These are phyloP conservation scores for Gaeumannomyces tritici DNA, from an alignment of 2,329 filamentous ascomycete genomes.

Conservation along the genomic window DNA sequence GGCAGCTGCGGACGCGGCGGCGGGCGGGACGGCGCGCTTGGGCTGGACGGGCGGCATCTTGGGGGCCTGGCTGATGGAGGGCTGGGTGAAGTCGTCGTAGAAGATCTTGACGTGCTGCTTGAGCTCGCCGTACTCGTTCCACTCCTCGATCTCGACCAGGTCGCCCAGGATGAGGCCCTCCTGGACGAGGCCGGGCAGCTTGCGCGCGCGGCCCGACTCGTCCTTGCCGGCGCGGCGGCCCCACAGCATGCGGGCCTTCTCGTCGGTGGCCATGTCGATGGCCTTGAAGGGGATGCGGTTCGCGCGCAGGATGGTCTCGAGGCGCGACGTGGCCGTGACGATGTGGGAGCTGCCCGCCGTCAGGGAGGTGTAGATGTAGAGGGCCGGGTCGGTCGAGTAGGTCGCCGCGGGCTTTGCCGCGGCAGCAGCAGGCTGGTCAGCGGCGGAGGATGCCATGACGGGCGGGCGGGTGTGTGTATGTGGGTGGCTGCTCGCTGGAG, in stretches of 20 bases:
- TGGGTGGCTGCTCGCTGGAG: too few species aligned
- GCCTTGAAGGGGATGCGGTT: conserved; percentile 92
- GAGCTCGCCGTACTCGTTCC: conserved; percentile 97
- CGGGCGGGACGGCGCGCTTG: conserved; percentile 22
- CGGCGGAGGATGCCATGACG: too few species aligned
- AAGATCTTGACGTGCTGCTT: conserved; percentile 71
- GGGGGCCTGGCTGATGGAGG: conserved; percentile 42
- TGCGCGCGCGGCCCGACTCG: conserved; percentile 51
- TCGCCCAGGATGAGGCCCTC: conserved; percentile 79
- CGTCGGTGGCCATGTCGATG: conserved; percentile 83
- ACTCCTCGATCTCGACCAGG: conserved; percentile 89
- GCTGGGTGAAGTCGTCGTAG: conserved; percentile 52
- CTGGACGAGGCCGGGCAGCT: conserved; percentile 82
- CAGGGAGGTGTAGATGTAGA: conserved; percentile 94
- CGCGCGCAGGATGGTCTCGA: conserved; percentile 92
- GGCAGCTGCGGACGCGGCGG: conserved; percentile 1
- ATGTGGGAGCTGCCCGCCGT: conserved; percentile 95
- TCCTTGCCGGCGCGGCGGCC: conserved; percentile 71
- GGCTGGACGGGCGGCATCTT: conserved; percentile 27
- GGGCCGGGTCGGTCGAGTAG: conserved; percentile 53
- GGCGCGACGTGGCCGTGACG: conserved; percentile 86
- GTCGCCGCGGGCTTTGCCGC: conserved; percentile 13
- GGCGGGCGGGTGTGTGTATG: too few species aligned
- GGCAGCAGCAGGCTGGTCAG: too few species aligned
- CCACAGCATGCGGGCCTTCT: conserved; percentile 83